A percentile compares a stretch with the other conserved stretches of the same genome.
Conservation (phyloP, 495 filamentous ascomycete species). For the Cairneyella variabilis region DNA sequence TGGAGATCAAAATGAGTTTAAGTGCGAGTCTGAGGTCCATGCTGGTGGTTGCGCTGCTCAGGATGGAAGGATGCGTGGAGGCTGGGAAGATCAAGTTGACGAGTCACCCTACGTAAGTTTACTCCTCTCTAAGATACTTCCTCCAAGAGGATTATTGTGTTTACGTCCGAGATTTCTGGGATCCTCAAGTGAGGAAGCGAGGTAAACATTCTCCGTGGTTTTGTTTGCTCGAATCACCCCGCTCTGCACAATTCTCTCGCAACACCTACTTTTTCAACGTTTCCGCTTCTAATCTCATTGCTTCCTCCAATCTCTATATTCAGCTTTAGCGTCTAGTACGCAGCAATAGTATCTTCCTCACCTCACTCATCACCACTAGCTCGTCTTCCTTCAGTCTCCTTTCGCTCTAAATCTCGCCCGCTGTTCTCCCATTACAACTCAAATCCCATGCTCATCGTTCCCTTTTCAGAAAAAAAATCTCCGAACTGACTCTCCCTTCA, state of each 20-base stretch:
- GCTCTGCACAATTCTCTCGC: too few species aligned
- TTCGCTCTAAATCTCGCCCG: background rate
- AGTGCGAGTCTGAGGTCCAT: background rate
- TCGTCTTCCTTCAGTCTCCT: background rate
- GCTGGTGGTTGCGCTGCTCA: background rate
- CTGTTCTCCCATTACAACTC: too few species aligned
- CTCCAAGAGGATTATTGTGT: too few species aligned
- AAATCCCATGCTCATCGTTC: too few species aligned
- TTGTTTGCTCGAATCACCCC: too few species aligned
- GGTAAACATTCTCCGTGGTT: too few species aligned
- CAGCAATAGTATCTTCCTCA: background rate
- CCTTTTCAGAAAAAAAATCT: background rate
- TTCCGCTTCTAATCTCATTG: background rate
- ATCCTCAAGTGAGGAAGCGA: too few species aligned
- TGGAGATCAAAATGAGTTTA: background rate
- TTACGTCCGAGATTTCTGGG: too few species aligned
- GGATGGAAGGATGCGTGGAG: background rate
- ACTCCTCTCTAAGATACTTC: too few species aligned
- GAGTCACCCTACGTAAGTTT: background rate
- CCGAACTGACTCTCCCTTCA: background rate
- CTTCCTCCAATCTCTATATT: background rate
- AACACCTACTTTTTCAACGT: background rate
- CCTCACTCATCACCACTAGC: too few species aligned
- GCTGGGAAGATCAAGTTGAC: background rate
- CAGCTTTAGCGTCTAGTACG: background rate